These are phyloP conservation scores for Chionographis japonica DNA, from an alignment of 106 monocot genomes.

Conservation along the genomic window DNA sequence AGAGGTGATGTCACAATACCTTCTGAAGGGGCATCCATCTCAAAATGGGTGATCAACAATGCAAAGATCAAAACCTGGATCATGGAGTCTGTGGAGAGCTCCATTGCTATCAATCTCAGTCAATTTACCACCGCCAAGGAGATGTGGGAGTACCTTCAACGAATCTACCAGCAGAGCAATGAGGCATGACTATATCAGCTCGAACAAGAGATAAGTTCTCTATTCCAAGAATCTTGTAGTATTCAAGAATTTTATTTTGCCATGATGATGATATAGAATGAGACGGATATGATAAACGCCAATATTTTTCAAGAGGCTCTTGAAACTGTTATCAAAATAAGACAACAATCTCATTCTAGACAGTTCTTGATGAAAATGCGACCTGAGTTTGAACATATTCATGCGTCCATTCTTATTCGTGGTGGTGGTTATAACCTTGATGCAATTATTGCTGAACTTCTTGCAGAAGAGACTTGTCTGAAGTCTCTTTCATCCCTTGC, in stretches of 20 bases:
- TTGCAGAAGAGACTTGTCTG: constrained; percentile 8
- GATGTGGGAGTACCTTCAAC: constrained; percentile 11
- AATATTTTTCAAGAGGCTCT: not conserved
- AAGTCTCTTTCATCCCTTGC: constrained; percentile 5
- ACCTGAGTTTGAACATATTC: constrained; percentile 7
- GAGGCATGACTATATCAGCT: not conserved
- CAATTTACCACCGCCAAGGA: constrained; percentile 1
- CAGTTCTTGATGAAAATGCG: constrained; percentile 12
- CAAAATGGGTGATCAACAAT: constrained; percentile 1
- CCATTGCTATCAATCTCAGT: constrained; percentile 6
- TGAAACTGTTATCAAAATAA: not conserved
- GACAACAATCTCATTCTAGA: not conserved
- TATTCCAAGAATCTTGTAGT: constrained; percentile 3
- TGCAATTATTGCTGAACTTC: not conserved
- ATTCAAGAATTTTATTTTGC: constrained; percentile 6
- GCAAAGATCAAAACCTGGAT: constrained; percentile 5
- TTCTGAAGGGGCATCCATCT: not conserved
- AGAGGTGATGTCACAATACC: not conserved
- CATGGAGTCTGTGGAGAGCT: constrained; percentile 1
- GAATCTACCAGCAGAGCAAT: constrained; percentile 1
- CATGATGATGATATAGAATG: constrained; percentile 10
- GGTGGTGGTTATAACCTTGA: not conserved
- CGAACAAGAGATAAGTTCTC: constrained; percentile 2
- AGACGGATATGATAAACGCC: constrained; percentile 7
- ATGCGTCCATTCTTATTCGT: not conserved